Evolutionary conservation across 2,329 filamentous ascomycete species (phyloP).

Genomic region (Pseudogymnoascus sp.): DNA sequence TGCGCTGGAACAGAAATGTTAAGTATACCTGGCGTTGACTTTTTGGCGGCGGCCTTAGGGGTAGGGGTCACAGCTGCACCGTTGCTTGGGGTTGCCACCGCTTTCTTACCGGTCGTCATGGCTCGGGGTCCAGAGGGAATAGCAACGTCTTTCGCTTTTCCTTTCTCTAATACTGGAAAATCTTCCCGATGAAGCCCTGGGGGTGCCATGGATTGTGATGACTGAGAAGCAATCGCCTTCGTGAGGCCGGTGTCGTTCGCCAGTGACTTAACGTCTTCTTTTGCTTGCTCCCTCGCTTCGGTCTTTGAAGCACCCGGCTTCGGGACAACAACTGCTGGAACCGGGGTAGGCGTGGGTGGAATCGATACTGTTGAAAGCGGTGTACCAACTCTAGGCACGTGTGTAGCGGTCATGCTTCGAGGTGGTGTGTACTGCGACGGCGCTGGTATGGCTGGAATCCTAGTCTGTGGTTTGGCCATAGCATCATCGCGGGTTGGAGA

Average conservation of each 20-base stretch:
- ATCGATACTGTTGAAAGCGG: constrained; percentile 25
- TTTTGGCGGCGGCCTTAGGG: constrained; percentile 18
- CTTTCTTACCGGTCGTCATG: constrained; percentile 12
- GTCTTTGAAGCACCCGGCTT: not conserved
- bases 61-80: constrained; percentile 7
- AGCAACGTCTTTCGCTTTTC: constrained; percentile 22
- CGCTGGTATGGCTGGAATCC: constrained; percentile 19
- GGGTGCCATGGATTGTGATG: constrained; percentile 25
- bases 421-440: constrained; percentile 24
- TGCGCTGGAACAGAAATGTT: constrained; percentile 47
- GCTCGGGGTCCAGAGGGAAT: constrained; percentile 16
- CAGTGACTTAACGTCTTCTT: constrained; percentile 40
- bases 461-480: constrained; percentile 20
- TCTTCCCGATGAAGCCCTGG: constrained; percentile 51
- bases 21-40: constrained; percentile 31
- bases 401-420: constrained; percentile 16
- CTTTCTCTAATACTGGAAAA: constrained; percentile 51
- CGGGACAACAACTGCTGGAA: constrained; percentile 7
- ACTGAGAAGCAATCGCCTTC: constrained; percentile 35
- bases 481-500: constrained; percentile 26
- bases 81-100: constrained; percentile 11
- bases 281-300: constrained; percentile 28
- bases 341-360: constrained; percentile 19
- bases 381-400: constrained; percentile 22
- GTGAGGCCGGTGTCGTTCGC: constrained; percentile 42